Percentiles rank a stretch among this genome's conserved stretches.
phyloP scores from a whole-genome alignment of 345 rosid genomes.

The Gossypium ekmanianum region DNA sequence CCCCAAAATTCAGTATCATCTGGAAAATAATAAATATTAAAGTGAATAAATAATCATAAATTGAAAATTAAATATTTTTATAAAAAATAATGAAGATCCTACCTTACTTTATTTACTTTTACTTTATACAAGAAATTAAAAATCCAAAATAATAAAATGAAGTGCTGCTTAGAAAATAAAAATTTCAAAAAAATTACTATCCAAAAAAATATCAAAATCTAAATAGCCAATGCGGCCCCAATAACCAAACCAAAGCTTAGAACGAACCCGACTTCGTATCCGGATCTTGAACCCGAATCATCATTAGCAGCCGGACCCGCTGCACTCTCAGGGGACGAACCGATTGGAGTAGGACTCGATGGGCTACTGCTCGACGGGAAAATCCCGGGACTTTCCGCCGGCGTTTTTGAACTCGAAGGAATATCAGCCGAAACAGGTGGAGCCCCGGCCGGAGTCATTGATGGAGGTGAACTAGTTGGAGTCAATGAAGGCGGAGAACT shows the following conservation, averaged over 20 bases:
- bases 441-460: constrained; percentile 21
- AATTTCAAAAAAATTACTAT: not conserved
- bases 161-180: not conserved
- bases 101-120: too few species aligned
- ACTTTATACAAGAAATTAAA: too few species aligned
- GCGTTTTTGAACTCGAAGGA: constrained; percentile 49
- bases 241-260: constrained; percentile 26
- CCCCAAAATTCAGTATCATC: too few species aligned
- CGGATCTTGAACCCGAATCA: constrained; percentile 38
- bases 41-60: too few species aligned
- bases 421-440: constrained; percentile 27
- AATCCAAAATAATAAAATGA: not conserved
- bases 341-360: constrained; percentile 24
- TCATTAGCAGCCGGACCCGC: constrained; percentile 25
- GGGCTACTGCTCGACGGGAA: constrained; percentile 55
- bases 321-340: constrained; percentile 36
- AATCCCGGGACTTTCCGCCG: constrained; percentile 40
- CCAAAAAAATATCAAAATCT: not conserved
- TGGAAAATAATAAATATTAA: too few species aligned
- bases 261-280: constrained; percentile 23
- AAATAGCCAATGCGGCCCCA: constrained; percentile 24
- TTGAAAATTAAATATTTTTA: too few species aligned
- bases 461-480: constrained; percentile 29
- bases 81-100: too few species aligned
- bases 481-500: constrained; percentile 19